Evolutionary conservation across 352 stramenopile species (phyloP).

Genomic region (Pythium phragmitis): DNA sequence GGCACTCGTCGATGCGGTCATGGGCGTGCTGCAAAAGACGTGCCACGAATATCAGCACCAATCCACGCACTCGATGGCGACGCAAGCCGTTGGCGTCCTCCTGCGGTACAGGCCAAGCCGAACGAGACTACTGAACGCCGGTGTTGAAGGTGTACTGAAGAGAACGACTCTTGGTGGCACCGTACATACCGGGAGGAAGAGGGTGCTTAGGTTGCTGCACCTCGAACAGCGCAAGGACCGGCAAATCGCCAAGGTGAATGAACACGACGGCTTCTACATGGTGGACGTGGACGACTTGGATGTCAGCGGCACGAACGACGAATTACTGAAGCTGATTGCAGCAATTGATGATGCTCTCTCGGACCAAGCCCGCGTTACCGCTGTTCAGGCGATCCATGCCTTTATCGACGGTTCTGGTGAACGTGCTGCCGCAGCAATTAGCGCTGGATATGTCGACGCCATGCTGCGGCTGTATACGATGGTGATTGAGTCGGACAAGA

Average conservation of each 20-base stretch:
- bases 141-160: not conserved
- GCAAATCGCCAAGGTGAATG: not conserved
- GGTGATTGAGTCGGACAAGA: not conserved
- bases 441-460: not conserved
- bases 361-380: not conserved
- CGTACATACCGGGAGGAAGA: not conserved
- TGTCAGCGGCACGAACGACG: not conserved
- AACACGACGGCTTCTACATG: not conserved
- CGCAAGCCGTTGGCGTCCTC: not conserved
- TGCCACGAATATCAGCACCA: not conserved
- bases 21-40: not conserved
- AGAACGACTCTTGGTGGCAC: not conserved
- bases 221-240: not conserved
- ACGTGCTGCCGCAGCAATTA: not conserved
- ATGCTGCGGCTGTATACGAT: not conserved
- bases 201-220: not conserved
- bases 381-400: not conserved
- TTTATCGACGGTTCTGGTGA: not conserved
- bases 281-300: not conserved
- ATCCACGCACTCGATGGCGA: not conserved
- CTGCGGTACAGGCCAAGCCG: not conserved
- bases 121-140: not conserved
- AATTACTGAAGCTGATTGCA: not conserved
- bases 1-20: not conserved
- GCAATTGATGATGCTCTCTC: not conserved